Base-by-base conservation (phyloP, 345 rosid genomes). In the Carallia pectinifolia region DNA sequence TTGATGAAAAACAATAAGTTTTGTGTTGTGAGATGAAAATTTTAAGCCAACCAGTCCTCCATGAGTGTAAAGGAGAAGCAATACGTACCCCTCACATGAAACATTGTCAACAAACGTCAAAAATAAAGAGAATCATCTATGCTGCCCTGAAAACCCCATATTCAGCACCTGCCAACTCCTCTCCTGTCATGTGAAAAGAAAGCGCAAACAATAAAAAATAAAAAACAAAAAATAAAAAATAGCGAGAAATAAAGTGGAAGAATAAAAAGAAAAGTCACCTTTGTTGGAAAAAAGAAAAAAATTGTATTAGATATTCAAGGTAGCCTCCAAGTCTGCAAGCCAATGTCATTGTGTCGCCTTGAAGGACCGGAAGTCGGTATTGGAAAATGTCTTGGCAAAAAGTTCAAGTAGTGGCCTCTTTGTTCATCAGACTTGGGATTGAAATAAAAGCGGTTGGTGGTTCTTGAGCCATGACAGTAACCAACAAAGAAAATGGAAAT, bases 291-390 rank as follows among this genome's bases (percentile, higher is more conserved):
- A 61, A 58, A 15, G 4, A 6, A 53, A 8, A 31, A 4, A 64
- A 39, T 55, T 38, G 61, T 50, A 56, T 27, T 40, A 27, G 48
- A 33, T 62, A 17, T 60, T 82, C 77, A 81, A 29, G 90, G 86
- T 59, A 84, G 87, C 78, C 78, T 83, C 83, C 89, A 86, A 70
- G 74, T 81, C 68, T 89, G 80, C 59, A 85, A 80, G 71, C 97
- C 98, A 81, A 93, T 84, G 68, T 76, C 92, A 68, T 93, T 93
- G 83, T 91, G 97, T 74, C 88, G 89, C 80, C 96, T 80, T 64
- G 98, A 93, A 67, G 98, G 98, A 67, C 88, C 98, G 50, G 98
- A 93, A 67, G 86, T 79, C 53, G 98, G 98, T 59, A 93, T 79
- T 0, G 97, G 98, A 1, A 91, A 80, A 74, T 85, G 90, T 71